These are phyloP conservation scores for Solanum sejunctum DNA, from an alignment of 257 asterid species.

Conservation along the genomic window DNA sequence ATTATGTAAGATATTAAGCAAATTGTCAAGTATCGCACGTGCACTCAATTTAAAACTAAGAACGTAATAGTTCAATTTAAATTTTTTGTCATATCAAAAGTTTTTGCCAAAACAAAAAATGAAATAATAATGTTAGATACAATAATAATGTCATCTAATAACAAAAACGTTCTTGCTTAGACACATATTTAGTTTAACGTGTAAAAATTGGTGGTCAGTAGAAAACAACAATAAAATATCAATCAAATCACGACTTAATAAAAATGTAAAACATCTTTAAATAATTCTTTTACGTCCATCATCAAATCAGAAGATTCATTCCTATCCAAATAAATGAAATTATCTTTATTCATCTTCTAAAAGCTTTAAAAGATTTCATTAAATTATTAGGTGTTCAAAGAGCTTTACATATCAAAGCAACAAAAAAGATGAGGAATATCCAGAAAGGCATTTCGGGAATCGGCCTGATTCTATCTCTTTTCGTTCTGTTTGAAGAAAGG, in stretches of 20 bases:
- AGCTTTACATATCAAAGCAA: not conserved
- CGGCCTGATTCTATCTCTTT: no score
- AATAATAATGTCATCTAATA: not conserved
- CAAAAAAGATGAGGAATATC: no score
- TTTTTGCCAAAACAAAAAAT: no score
- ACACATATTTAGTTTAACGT: not conserved
- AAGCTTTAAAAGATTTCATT: not conserved
- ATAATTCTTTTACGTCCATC: fast-evolving
- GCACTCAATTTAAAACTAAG: no score
- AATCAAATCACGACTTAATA: not conserved
- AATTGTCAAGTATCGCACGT: not conserved
- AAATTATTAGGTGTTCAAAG: not conserved
- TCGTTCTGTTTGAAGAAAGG: no score
- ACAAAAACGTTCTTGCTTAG: not conserved
- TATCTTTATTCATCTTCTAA: not conserved
- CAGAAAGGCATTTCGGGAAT: no score
- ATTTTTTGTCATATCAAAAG: not conserved
- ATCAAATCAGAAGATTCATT: not conserved
- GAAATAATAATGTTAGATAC: not conserved
- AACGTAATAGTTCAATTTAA: not conserved
- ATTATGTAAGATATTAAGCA: not conserved
- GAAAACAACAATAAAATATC: not conserved
- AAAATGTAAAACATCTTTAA: not conserved
- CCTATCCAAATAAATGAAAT: no score
- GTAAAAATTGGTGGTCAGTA: not conserved